A percentile compares a stretch with the other conserved stretches of the same genome.
Evolutionary conservation across 805 yeast genomes (phyloP).

Genomic region (Starmerella davenportii): DNA sequence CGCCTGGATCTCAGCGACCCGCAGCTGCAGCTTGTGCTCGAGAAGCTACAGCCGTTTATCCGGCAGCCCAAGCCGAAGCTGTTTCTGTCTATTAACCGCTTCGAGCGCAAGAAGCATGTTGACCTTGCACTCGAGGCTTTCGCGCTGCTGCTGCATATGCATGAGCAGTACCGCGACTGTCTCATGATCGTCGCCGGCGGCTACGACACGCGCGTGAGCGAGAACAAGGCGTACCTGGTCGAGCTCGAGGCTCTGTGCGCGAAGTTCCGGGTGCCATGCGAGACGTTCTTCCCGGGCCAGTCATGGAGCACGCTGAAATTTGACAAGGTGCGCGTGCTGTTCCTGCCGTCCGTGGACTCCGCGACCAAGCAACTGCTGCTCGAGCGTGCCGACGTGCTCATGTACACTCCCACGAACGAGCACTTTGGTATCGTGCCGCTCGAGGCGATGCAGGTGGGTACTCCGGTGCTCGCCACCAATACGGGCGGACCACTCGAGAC

Average conservation of each 20-base stretch:
- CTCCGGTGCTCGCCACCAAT: conserved; percentile 70
- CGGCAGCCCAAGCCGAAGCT: conserved; percentile 6
- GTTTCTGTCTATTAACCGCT: conserved; percentile 69
- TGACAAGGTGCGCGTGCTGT: conserved; percentile 34
- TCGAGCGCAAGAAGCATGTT: conserved; percentile 71
- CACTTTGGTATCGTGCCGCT: conserved; percentile 97
- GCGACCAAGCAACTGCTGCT: conserved; percentile 46
- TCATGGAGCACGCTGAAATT: conserved; percentile 9
- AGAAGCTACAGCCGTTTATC: conserved; percentile 3
- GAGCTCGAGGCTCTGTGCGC: conserved; percentile 39
- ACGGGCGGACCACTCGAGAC: conserved; percentile 92
- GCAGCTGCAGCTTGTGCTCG: conserved; percentile 1
- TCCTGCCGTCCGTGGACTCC: conserved; percentile 65
- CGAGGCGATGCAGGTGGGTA: conserved; percentile 75
- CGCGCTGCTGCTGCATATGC: conserved; percentile 26
- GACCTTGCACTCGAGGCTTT: conserved; percentile 59
- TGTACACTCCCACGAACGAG: conserved; percentile 82
- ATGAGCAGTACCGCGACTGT: conserved; percentile 21
- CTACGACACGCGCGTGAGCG: conserved; percentile 55
- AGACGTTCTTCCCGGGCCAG: conserved; percentile 25
- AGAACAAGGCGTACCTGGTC: conserved; percentile 53
- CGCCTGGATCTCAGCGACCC: not conserved
- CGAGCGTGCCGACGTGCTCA: conserved; percentile 36
- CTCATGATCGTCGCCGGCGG: conserved; percentile 77
- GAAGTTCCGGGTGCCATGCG: conserved; percentile 28